Evolutionary conservation across 345 rosid species (phyloP), one percentile per base, ranked within the genome.

Genomic region (Arabis alpina): DNA sequence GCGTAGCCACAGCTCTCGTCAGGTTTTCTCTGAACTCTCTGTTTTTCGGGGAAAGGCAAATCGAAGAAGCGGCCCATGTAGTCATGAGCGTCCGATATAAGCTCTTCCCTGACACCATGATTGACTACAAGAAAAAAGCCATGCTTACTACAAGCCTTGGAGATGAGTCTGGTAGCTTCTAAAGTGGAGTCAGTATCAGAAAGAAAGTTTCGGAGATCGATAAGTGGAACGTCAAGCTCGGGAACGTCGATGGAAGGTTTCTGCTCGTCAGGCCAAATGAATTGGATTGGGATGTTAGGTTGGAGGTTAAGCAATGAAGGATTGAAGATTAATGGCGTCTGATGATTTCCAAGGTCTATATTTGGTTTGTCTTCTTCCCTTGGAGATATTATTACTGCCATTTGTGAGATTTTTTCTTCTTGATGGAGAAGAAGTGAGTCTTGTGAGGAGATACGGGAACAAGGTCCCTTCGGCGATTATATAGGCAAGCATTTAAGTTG

Each of bases 1-100:
- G 99, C 97, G 45, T 94, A 94, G 44, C 99, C 99, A 64, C 90
- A 88, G 68, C 77, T 81, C 81, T 91, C 97, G 2, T 96, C 99
- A 3, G 71, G 23, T 74, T 88, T 87, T 72, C 97, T 88, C 74
- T 79, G 77, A 71, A 91, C 87, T 62, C 71, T 84, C 68, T 86
- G 87, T 76, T 94, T 94, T 23, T 87, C 85, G 3, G 51, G 30
- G 16, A 91, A 88, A 16, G 94, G 88, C 78, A 91, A 68, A 43
- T 82, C 84, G 34, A 91, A 94, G 87, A 94, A 94, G 36, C 43
- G 72, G 48, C 83, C 77, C 90, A 80, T 84, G 77, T 62, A 74
- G 4, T 30, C 71, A 61, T 89, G 99, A 39, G 97, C 99, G 24
- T 85, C 84, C 3, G 77, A 49, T 66, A 87, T 67, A 49, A 94